Conservation (phyloP, 2,329 filamentous ascomycete species). For the Neofusicoccum cordaticola region DNA sequence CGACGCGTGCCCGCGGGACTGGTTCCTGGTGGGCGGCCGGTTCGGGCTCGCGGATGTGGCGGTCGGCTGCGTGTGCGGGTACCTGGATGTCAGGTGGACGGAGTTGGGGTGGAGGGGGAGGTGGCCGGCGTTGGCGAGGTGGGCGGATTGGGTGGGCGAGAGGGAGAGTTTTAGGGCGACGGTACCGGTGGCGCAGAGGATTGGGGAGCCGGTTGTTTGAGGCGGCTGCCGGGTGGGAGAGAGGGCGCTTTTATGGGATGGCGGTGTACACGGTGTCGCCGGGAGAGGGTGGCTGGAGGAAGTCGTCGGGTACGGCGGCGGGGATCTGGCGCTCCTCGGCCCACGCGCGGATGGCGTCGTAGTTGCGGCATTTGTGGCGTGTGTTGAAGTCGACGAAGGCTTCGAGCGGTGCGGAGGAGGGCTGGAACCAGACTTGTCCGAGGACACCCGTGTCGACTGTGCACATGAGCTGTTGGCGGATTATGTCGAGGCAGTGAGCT, state of each 20-base stretch:
- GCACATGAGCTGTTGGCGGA: slow-evolving; percentile 64
- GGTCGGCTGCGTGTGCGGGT: slow-evolving; percentile 32
- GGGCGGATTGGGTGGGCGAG: too few relatives aligned
- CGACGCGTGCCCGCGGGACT: not conserved
- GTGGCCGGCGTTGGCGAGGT: slow-evolving; percentile 42
- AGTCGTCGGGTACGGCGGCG: slow-evolving; percentile 41
- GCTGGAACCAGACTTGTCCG: slow-evolving; percentile 59
- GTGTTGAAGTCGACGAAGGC: slow-evolving; percentile 64
- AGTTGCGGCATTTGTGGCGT: slow-evolving; percentile 58
- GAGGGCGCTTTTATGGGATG: slow-evolving; percentile 23
- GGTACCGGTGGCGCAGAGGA: slow-evolving; percentile 31
- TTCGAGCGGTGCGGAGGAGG: slow-evolving; percentile 41
- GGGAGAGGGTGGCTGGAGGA: slow-evolving; percentile 40
- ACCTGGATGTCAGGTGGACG: slow-evolving; percentile 36
- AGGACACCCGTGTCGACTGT: slow-evolving; percentile 59
- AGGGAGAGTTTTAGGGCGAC: slow-evolving; percentile 41
- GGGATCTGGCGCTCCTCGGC: slow-evolving; percentile 54
- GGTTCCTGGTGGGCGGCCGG: slow-evolving; percentile 28
- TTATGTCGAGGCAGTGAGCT: slow-evolving; percentile 60
- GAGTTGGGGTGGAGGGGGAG: slow-evolving; percentile 14
- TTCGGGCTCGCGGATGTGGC: slow-evolving; percentile 38
- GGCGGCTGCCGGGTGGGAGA: too few relatives aligned
- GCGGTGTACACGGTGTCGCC: slow-evolving; percentile 30
- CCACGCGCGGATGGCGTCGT: slow-evolving; percentile 53
- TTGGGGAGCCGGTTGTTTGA: slow-evolving; percentile 35